Conservation (phyloP, 352 stramenopile species). For the Thraustotheca clavata region DNA sequence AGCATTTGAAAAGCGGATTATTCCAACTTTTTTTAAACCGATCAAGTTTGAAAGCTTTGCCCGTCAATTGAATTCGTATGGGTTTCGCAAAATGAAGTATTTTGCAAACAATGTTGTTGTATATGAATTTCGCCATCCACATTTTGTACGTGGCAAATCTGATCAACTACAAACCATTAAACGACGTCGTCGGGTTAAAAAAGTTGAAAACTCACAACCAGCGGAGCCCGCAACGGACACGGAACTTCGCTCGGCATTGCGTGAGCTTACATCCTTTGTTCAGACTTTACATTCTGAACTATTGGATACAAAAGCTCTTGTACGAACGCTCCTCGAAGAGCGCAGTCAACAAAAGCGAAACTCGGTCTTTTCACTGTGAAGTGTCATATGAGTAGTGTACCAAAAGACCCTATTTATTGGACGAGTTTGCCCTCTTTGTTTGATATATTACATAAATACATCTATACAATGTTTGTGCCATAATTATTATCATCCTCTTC, state of each 20-base stretch:
- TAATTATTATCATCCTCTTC: no score
- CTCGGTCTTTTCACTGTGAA: conserved; percentile 2
- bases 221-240: conserved; percentile 2
- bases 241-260: background rate
- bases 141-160: conserved; percentile 13
- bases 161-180: conserved; percentile 20
- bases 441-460: background rate
- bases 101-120: background rate
- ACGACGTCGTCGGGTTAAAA: conserved; percentile 10
- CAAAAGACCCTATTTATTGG: background rate
- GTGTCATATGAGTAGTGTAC: no score
- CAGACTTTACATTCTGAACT: conserved; percentile 18
- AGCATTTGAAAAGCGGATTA: conserved; percentile 78
- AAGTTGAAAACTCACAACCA: background rate
- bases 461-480: no score
- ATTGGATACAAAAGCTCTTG: conserved; percentile 8
- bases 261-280: conserved; percentile 6
- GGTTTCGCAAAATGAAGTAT: conserved; percentile 69
- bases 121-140: conserved; percentile 17
- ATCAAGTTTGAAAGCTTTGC: conserved; percentile 93
- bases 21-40: conserved; percentile 94
- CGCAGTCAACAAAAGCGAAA: background rate
- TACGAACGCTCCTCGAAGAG: conserved; percentile 2
- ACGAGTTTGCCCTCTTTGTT: background rate
- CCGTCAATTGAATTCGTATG: conserved; percentile 93